Evolutionary conservation across 768 basidiomycete species (phyloP), one percentile per base, ranked within the genome.

Genomic region (Boletellus emodensis): DNA sequence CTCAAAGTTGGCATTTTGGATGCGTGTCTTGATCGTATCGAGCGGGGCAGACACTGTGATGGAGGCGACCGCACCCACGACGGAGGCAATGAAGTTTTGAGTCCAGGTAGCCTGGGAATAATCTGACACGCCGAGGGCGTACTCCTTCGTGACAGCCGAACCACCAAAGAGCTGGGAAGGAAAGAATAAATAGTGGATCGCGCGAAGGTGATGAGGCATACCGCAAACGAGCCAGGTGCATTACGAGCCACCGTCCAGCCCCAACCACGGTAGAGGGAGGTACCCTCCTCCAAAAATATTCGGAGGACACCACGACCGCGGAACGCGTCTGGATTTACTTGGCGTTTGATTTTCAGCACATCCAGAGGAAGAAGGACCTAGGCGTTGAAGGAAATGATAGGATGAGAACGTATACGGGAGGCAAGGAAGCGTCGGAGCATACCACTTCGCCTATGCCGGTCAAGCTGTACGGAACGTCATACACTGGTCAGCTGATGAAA

Each of bases 221-320:
- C 94, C 48, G 95, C 91, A 61, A 99, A 99, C 46, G 81, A 84
- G 11, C 95, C 95, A 0, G 95, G 95, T 1, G 95, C 95, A 60
- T 99, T 99, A 46, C 95, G 83, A 3, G 94, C 95, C 80, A 96
- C 87, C 20, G 95, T 98, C 95, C 95, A 98, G 40, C 94, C 94
- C 92, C 94, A 96, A 26, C 95, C 95, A 55, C 94, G 85, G 72
- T 99, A 99, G 33, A 99, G 80, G 1, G 87, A 81, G 9, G 88
- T 81, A 49, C 94, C 92, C 66, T 98, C 95, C 59, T 99, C 94
- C 65, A 82, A 69, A 69, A 99, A 82, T 60, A 99, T 92, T 47
- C 87, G 86, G 48, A 96, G 55, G 58, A 94, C 78, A 17, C 94
- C 93, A 22, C 95, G 90, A 34, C 94, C 94, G 33, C 91, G 88